Conservation (phyloP, 352 stramenopile species). For the Phytophthora capsici region DNA sequence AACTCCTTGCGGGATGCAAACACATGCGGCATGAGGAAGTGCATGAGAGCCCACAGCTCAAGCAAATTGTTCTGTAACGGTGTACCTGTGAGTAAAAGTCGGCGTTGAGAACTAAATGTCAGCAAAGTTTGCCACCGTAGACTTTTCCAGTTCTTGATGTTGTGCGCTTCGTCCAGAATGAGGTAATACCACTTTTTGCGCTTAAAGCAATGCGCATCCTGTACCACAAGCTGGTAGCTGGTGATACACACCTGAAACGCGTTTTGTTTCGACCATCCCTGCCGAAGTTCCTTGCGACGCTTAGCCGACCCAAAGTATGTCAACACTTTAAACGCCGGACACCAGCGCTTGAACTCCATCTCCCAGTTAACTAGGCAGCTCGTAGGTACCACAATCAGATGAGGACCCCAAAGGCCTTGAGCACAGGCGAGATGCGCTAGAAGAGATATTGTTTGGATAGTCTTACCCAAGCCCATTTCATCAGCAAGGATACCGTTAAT, state of each 20-base stretch:
- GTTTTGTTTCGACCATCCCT: slow-evolving; percentile 97
- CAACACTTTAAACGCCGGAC: slow-evolving; percentile 96
- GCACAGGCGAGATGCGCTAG: slow-evolving; percentile 94
- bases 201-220: slow-evolving; percentile 98
- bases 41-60: slow-evolving; percentile 98
- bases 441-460: slow-evolving; percentile 99
- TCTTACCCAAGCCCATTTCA: slow-evolving; percentile 97
- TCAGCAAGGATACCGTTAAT: slow-evolving; percentile 99
- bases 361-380: slow-evolving; percentile 99
- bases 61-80: slow-evolving; percentile 98
- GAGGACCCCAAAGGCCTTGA: slow-evolving; percentile 96
- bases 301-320: slow-evolving; percentile 99
- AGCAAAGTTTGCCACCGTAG: slow-evolving; percentile 98
- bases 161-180: slow-evolving; percentile 99
- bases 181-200: slow-evolving; percentile 99
- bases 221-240: slow-evolving; percentile 98
- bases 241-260: slow-evolving; percentile 99
- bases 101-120: slow-evolving; percentile 96
- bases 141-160: slow-evolving; percentile 99
- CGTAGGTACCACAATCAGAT: slow-evolving; percentile 98
- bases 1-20: slow-evolving; percentile 95
- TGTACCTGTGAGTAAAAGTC: slow-evolving; percentile 95
- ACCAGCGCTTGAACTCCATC: slow-evolving; percentile 99
- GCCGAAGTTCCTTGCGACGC: slow-evolving; percentile 87
- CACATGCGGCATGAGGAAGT: slow-evolving; percentile 99